Evolutionary conservation across 306 rosid species (phyloP), one percentile per base, ranked within the genome.

Genomic region (Alnus glutinosa): DNA sequence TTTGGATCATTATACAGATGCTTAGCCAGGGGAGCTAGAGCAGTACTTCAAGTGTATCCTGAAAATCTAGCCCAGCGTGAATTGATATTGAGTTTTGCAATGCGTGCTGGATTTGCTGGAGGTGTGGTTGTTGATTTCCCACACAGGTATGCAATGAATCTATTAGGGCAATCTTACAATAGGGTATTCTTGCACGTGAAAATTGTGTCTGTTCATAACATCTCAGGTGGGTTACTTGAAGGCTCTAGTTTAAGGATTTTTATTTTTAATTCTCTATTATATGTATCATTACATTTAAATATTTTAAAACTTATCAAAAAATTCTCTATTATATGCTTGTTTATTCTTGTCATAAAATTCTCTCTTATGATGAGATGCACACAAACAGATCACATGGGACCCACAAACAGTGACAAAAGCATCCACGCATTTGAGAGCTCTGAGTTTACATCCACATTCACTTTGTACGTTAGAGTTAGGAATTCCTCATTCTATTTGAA

Each of bases 61-160:
- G 93, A 93, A 88, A 91, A 90, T 76, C 8, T 87, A 44, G 69
- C 82, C 55, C 96, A 90, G 78, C 98, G 97, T 28, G 97, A 85
- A 72, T 87, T 95, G 88, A 95, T 91, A 79, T 77, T 95, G 83
- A 85, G 77, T 74, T 89, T 84, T 73, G 99, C 98, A 61, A 93
- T 95, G 98, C 87, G 82, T 30, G 96, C 97, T 80, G 99, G 99
- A 83, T 95, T 95, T 88, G 82, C 92, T 30, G 99, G 99, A 77
- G 97, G 98, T 39, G 80, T 93, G 30, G 97, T 95, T 13, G 96
- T 95, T 52, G 99, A 95, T 86, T 95, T 15, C 80, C 99, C 99
- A 47, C 93, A 93, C 87, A 95, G 99, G 99, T 95, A 81, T 70
- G 74, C 28, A 68, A 30, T 11, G 13, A 16, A 59, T 59, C 30